phyloP scores from a whole-genome alignment of 352 stramenopile genomes.

The Phytophthora sojae region DNA sequence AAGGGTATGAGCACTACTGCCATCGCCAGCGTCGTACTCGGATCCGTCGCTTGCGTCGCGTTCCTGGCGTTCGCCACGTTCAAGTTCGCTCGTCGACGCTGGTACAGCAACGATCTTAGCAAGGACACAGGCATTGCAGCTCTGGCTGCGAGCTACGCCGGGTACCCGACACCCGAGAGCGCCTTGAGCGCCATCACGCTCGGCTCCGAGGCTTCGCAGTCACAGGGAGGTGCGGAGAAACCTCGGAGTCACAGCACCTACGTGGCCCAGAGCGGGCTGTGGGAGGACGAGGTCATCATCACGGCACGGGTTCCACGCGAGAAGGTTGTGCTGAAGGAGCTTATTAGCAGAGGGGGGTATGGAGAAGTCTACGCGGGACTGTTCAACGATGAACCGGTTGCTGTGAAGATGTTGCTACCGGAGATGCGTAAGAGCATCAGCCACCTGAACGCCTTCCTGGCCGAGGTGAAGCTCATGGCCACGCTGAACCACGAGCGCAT shows the following conservation, averaged over 20 bases:
- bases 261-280: slow-evolving; percentile 27
- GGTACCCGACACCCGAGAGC: slow-evolving; percentile 40
- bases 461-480: slow-evolving; percentile 46
- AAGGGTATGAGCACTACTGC: slow-evolving; percentile 3
- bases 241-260: slow-evolving; percentile 16
- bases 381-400: slow-evolving; percentile 38
- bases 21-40: slow-evolving; percentile 29
- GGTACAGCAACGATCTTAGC: slow-evolving; percentile 13
- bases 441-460: slow-evolving; percentile 43
- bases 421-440: slow-evolving; percentile 47
- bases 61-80: slow-evolving; percentile 36
- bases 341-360: slow-evolving; percentile 45
- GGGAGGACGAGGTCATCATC: slow-evolving; percentile 53
- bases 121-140: slow-evolving; percentile 37
- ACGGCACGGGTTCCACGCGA: slow-evolving; percentile 37
- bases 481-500: slow-evolving; percentile 52
- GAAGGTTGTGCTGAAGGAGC: slow-evolving; percentile 37
- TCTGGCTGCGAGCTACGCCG: slow-evolving; percentile 37
- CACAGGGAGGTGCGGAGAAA: slow-evolving; percentile 24
- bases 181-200: slow-evolving; percentile 36
- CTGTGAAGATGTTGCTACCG: slow-evolving; percentile 44
- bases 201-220: slow-evolving; percentile 37
- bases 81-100: slow-evolving; percentile 26
- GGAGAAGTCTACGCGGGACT: slow-evolving; percentile 40
- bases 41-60: slow-evolving; percentile 22